Conservation (phyloP, 2,329 filamentous ascomycete species). For the Claviceps digitariae region DNA sequence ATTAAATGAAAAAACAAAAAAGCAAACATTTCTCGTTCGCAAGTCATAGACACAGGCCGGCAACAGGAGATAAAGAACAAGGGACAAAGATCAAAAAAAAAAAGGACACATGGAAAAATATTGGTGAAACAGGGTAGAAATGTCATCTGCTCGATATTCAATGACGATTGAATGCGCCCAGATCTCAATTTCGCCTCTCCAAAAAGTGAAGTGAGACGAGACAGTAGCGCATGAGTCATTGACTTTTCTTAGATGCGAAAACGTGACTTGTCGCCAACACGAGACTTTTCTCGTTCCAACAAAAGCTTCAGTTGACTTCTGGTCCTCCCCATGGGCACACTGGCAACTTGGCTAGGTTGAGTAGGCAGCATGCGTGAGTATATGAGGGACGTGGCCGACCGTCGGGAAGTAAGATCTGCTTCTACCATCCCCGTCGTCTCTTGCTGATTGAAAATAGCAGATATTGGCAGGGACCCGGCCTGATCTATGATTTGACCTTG, state of each 20-base stretch:
- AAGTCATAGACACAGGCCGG: neutral
- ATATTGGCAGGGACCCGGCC: conserved; percentile 18
- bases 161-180: neutral
- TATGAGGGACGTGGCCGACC: conserved; percentile 14
- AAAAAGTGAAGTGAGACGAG: neutral
- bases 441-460: conserved; percentile 9
- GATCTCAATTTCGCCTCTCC: neutral
- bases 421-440: conserved; percentile 10
- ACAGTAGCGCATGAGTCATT: neutral
- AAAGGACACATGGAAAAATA: neutral
- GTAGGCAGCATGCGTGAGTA: conserved; percentile 34
- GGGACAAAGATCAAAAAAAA: neutral
- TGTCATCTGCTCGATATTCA: neutral
- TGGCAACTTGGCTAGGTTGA: conserved; percentile 29
- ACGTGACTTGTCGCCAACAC: conserved; percentile 16
- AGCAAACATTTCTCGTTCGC: too few relatives aligned
- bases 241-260: conserved; percentile 12
- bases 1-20: neutral
- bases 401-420: conserved; percentile 12
- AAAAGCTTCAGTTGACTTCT: conserved; percentile 47
- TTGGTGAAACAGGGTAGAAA: neutral
- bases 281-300: conserved; percentile 37
- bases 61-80: neutral
- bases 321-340: conserved; percentile 40
- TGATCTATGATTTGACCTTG: conserved; percentile 32